Conservation (phyloP, 169 alveolate genomes). For the Cryptosporidium meleagridis region DNA sequence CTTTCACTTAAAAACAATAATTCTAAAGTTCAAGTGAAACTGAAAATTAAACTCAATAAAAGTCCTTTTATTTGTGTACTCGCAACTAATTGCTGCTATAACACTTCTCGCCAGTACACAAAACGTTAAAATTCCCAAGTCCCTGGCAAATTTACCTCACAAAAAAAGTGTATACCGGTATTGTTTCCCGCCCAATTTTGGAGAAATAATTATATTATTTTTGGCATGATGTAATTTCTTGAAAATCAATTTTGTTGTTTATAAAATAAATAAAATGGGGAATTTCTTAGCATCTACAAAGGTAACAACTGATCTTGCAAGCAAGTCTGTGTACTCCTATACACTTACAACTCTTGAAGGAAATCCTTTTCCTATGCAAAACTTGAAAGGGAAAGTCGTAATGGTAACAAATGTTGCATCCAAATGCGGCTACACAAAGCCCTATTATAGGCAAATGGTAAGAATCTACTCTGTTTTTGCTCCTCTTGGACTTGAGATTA, state of each 20-base stretch:
- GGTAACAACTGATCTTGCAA: background rate
- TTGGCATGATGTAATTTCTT: too few species aligned
- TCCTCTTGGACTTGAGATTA: conserved; percentile 64
- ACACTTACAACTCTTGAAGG: conserved; percentile 58
- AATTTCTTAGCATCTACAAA: conserved; percentile 39
- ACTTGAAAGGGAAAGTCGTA: conserved; percentile 41
- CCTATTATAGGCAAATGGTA: conserved; percentile 50
- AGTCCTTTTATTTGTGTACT: too few species aligned
- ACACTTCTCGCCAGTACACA: background rate
- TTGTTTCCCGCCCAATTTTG: background rate
- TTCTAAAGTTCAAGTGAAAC: background rate
- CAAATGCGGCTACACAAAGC: conserved; percentile 57
- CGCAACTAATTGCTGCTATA: too few species aligned
- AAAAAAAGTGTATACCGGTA: background rate
- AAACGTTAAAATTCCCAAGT: too few species aligned
- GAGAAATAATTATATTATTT: too few species aligned
- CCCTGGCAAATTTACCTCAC: background rate
- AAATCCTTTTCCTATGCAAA: conserved; percentile 27
- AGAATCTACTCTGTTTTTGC: conserved; percentile 62
- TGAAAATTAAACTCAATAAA: background rate
- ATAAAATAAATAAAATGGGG: conserved; percentile 14
- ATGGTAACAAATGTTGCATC: conserved; percentile 71
- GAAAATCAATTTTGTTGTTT: background rate
- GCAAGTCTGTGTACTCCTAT: conserved; percentile 26
- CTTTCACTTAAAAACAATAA: too few species aligned